Percentiles rank a stretch among this genome's conserved stretches.
These are phyloP conservation scores for Flaveria bidentis DNA, from an alignment of 129 eudicot species.

Conservation along the genomic window DNA sequence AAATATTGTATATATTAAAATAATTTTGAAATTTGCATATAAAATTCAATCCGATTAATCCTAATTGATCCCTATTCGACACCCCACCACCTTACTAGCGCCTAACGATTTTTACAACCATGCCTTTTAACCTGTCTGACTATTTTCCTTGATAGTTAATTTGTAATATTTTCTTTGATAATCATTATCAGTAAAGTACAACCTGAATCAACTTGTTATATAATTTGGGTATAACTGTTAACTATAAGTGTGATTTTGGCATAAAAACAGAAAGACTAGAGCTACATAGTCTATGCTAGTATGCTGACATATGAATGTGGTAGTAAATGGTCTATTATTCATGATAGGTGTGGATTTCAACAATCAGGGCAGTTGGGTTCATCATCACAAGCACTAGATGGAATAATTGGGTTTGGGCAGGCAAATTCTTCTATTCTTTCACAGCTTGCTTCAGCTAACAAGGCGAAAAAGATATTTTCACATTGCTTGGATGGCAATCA, in stretches of 20 bases:
- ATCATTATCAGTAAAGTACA: neutral
- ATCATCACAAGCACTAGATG: slow-evolving; percentile 80
- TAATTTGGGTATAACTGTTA: neutral
- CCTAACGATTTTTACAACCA: too few relatives aligned
- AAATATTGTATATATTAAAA: too few relatives aligned
- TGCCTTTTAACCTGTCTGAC: neutral
- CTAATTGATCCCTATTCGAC: too few relatives aligned
- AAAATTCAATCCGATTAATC: too few relatives aligned
- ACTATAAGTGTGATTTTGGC: neutral
- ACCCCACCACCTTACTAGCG: too few relatives aligned
- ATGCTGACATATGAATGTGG: neutral
- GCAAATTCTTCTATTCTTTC: slow-evolving; percentile 83
- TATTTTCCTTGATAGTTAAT: neutral
- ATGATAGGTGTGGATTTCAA: slow-evolving; percentile 75
- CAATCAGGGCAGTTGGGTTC: slow-evolving; percentile 87
- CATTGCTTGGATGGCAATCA: slow-evolving; percentile 81
- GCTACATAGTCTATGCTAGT: neutral
- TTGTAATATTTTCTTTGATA: neutral
- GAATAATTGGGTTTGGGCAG: slow-evolving; percentile 91
- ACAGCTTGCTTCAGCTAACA: slow-evolving; percentile 76
- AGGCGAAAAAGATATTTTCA: slow-evolving; percentile 71
- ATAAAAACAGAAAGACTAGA: slow-evolving; percentile 11
- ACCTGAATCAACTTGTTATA: neutral
- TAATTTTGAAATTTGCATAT: too few relatives aligned
- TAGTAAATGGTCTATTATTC: slow-evolving; percentile 16